Conservation (phyloP, 768 basidiomycete species). For the Serendipita sp. region DNA sequence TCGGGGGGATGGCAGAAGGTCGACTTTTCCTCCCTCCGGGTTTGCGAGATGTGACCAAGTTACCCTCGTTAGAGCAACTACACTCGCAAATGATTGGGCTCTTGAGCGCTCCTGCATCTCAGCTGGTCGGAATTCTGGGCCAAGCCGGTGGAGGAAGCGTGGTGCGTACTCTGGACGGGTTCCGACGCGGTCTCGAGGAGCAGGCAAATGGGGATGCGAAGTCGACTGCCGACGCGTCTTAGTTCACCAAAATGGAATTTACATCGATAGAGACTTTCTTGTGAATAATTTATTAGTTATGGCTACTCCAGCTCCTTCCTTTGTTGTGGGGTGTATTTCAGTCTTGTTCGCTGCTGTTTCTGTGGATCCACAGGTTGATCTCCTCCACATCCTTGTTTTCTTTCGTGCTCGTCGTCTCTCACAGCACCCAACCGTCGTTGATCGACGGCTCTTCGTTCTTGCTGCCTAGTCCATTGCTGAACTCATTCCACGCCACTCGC, state of each 20-base stretch:
- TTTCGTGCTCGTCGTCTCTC: neutral
- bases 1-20: constrained; percentile 71
- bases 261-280: neutral
- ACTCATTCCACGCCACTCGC: neutral
- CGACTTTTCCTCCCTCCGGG: constrained; percentile 44
- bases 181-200: constrained; percentile 53
- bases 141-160: constrained; percentile 54
- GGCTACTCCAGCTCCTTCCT: neutral
- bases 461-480: neutral
- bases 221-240: neutral
- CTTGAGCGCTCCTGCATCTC: constrained; percentile 56
- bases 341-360: neutral
- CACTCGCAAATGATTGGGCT: constrained; percentile 75
- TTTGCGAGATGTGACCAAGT: constrained; percentile 46
- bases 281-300: neutral
- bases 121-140: constrained; percentile 54
- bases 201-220: neutral
- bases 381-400: neutral
- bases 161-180: constrained; percentile 58
- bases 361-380: neutral
- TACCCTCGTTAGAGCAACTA: constrained; percentile 66
- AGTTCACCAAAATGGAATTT: neutral
- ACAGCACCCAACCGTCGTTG: neutral
- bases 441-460: neutral
- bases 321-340: neutral